These are phyloP conservation scores for Teratosphaeria gauchensis DNA, from an alignment of 2,329 filamentous ascomycete genomes.

Conservation along the genomic window DNA sequence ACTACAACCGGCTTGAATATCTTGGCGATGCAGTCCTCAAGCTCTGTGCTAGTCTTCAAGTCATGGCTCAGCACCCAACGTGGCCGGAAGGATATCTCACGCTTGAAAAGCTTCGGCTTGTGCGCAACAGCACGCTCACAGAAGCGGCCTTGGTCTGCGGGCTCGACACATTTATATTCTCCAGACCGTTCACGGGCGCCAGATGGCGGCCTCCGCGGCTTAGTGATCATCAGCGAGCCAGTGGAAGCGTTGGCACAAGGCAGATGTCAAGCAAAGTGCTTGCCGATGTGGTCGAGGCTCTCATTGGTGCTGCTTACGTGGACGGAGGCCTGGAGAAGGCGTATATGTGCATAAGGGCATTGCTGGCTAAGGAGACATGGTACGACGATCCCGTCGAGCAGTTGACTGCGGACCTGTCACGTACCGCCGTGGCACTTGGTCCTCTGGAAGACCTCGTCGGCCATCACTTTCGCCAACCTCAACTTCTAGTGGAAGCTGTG, in stretches of 20 bases:
- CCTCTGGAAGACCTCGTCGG: constrained; percentile 58
- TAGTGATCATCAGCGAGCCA: constrained; percentile 29
- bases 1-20: constrained; percentile 83
- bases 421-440: constrained; percentile 31
- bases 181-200: constrained; percentile 53
- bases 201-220: constrained; percentile 65
- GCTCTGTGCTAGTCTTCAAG: constrained; percentile 56
- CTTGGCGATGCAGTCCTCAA: constrained; percentile 74
- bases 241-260: constrained; percentile 19
- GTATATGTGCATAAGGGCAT: constrained; percentile 52
- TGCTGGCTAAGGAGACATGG: constrained; percentile 48
- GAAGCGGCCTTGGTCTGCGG: constrained; percentile 53
- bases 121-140: constrained; percentile 67
- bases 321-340: constrained; percentile 59
- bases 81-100: constrained; percentile 74
- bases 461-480: constrained; percentile 50
- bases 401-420: constrained; percentile 28
- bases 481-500: constrained; percentile 65
- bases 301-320: constrained; percentile 67
- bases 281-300: constrained; percentile 77
- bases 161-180: constrained; percentile 65
- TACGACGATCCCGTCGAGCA: constrained; percentile 6
- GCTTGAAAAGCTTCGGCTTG: constrained; percentile 51
- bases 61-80: constrained; percentile 48
- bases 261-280: constrained; percentile 65